Base-by-base conservation (phyloP, 352 stramenopile species). In the Halophytophthora polymorphica region DNA sequence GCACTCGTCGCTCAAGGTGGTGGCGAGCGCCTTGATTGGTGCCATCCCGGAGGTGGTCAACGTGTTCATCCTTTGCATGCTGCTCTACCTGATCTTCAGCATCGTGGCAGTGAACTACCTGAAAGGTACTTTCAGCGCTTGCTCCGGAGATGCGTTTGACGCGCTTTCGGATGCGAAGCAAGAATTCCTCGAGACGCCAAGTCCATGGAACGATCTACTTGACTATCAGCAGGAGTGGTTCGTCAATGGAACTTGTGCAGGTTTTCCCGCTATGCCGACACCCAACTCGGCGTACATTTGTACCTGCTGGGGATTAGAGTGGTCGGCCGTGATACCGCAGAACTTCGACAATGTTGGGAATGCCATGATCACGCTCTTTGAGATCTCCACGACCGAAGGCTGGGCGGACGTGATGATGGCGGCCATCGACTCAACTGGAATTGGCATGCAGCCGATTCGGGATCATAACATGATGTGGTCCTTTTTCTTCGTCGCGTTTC, bases 71-170 rank as follows among this genome's bases (percentile, higher is more conserved):
- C 70, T 98, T 2, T 97, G 88, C 45, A 72, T 88, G 37, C 69
- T 98, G 0, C 96, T 98, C 56, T 97, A 96, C 49, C 72, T 98
- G 21, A 96, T 98, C 40, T 98, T 98, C 73, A 95, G 88, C 51
- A 98, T 98, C 50, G 73, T 98, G 49, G 82, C 88, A 4, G 90
- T 98, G 0, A 96, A 90, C 34, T 98, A 97, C 55, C 70, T 98
- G 41, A 98, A 98, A 64, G 95, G 93, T 3, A 73, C 66, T 0
- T 90, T 98, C 62, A 83, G 90, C 53, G 39, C 63, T 0, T 98
- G 93, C 65, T 51, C 69, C 43, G 88, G 83, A n/a, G 59, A 77
- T 21, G 58, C 67, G 7, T 89, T 93, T 37, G 41, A 71, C 7
- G 46, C 17, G 0, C 60, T 93, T 7, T 70, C 69, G 0, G 23